Conservation (phyloP, 768 basidiomycete genomes). For the Lactarius pseudohatsudake region DNA sequence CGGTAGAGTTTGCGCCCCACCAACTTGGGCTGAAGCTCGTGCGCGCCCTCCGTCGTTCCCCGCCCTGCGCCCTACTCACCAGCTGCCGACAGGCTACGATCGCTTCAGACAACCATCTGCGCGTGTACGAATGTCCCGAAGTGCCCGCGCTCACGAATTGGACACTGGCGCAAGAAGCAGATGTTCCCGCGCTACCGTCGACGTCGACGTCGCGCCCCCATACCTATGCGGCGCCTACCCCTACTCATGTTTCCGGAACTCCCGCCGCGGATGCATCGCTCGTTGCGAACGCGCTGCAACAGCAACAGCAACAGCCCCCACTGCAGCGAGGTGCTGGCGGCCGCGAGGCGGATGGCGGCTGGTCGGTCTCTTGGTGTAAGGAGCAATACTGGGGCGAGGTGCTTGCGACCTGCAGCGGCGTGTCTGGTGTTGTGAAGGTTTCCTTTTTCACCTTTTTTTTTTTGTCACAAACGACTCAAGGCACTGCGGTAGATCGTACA, state of each 20-base stretch:
- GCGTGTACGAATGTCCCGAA: constrained; percentile 90
- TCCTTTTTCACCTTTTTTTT: constrained; percentile 9
- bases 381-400: constrained; percentile 95
- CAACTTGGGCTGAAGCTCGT: constrained; percentile 89
- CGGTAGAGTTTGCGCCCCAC: constrained; percentile 84
- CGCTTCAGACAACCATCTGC: constrained; percentile 81
- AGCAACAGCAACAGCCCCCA: constrained; percentile 38
- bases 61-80: not conserved
- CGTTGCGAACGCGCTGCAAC: constrained; percentile 64
- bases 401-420: constrained; percentile 74
- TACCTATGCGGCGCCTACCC: constrained; percentile 65
- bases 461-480: constrained; percentile 10
- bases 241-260: constrained; percentile 56
- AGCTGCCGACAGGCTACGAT: constrained; percentile 66
- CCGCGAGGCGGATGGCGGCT: constrained; percentile 86
- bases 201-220: constrained; percentile 46
- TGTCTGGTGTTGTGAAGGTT: constrained; percentile 76
- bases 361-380: constrained; percentile 95
- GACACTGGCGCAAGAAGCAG: constrained; percentile 76
- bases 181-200: constrained; percentile 57
- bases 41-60: constrained; percentile 33
- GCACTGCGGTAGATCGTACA: constrained; percentile 62
- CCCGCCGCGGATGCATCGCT: constrained; percentile 56
- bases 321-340: constrained; percentile 51
- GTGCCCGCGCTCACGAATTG: constrained; percentile 69